Base-by-base conservation (phyloP, 2,329 filamentous ascomycete species). In the Penicillium oxalicum region DNA sequence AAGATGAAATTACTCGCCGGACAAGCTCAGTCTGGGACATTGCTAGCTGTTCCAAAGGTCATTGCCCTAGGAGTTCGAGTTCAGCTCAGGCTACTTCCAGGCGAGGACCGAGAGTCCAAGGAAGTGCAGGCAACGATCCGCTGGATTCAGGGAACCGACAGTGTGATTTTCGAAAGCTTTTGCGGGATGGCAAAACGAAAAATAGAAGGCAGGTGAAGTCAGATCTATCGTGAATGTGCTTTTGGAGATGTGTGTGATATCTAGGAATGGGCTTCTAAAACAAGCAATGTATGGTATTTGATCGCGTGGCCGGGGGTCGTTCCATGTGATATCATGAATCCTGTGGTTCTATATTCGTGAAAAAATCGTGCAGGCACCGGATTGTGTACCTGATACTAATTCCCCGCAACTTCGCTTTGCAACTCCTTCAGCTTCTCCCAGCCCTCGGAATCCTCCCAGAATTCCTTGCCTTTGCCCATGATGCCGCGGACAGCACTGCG, bases 401-500 rank as follows among this genome's bases (percentile, higher is more conserved):
- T 60, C 6, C 64, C 65, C 39, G 56, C 62, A 37, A 71, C 62
- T 44, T 72, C 70, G 45, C 54, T 56, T 54, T 67, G 62, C 58
- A 72, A 49, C 56, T 63, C 63, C 56, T 69, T 72, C 53, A 73
- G 55, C 24, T 60, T 53, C 29, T 47, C 54, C 70, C 68, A 73
- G 12, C 66, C 71, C 40, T 69, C 66, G 4, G 60, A 87, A 9
- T 80, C 89, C 70, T 95, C 90, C 89, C 91, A 96, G 9, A 70
- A 78, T 61, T 88, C 86, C 72, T 82, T 91, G 0, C 81, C 91
- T 63, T 87, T 86, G 0, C 89, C 86, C 77, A 94, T 78, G 5
- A 97, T 84, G 44, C 87, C 89, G 46, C 90, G 77, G 2, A 95
- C 77, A 9, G 91, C 91, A 66, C 82, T 94, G 60, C 88, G 78